Percentiles rank a stretch among this genome's conserved stretches.
phyloP scores from a whole-genome alignment of 371 early-diverging fungal genomes.

The Encephalitozoon intestinalis region DNA sequence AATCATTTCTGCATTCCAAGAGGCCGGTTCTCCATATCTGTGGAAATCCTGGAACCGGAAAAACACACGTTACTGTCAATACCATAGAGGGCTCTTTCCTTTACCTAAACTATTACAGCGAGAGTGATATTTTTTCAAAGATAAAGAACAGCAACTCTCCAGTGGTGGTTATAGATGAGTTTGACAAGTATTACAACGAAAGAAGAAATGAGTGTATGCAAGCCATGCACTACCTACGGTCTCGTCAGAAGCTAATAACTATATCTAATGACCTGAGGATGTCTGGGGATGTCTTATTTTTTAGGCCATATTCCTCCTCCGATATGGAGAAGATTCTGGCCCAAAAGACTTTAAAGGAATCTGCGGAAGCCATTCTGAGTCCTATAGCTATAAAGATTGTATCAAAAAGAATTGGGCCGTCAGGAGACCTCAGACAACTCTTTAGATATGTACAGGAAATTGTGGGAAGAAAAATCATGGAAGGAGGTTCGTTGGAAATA shows the following conservation, averaged over 20 bases:
- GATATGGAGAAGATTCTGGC: slow-evolving; percentile 47
- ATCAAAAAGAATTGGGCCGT: slow-evolving; percentile 17
- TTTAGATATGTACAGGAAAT: slow-evolving; percentile 26
- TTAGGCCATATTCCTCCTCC: slow-evolving; percentile 37
- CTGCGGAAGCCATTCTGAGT: neutral
- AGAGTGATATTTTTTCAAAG: slow-evolving; percentile 1
- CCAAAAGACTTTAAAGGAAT: slow-evolving; percentile 28
- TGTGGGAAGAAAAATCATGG: slow-evolving; percentile 16
- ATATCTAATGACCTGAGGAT: slow-evolving; percentile 36
- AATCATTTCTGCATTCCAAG: slow-evolving; percentile 31
- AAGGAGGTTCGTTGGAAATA: neutral
- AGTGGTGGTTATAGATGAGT: slow-evolving; percentile 54
- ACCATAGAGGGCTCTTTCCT: slow-evolving; percentile 1
- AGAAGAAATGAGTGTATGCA: slow-evolving; percentile 33
- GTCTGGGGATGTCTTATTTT: neutral
- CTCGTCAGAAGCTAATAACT: slow-evolving; percentile 44
- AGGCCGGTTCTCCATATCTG: slow-evolving; percentile 41
- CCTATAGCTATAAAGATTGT: slow-evolving; percentile 1
- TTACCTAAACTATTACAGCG: slow-evolving; percentile 40
- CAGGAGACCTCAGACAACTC: slow-evolving; percentile 42
- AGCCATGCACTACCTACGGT: slow-evolving; percentile 6
- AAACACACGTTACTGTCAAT: slow-evolving; percentile 30
- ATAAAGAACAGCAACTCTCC: neutral
- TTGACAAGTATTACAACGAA: slow-evolving; percentile 46
- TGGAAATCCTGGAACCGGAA: slow-evolving; percentile 58